Evolutionary conservation across 345 rosid genomes (phyloP).

Genomic region (Gossypium arboreum): DNA sequence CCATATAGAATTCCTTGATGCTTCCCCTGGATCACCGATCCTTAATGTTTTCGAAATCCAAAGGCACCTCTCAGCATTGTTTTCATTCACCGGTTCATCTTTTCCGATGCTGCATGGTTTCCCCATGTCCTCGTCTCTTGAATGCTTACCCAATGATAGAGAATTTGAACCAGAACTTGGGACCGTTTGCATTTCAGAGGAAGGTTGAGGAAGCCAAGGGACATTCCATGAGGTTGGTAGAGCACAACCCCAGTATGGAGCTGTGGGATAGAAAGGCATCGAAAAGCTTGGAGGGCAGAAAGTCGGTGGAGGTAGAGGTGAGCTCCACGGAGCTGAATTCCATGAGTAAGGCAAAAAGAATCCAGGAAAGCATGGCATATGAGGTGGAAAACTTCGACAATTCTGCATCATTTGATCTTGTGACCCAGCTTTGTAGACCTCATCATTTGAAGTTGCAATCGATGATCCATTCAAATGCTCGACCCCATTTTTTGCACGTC

Average conservation of each 20-base stretch:
- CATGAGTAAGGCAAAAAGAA: conserved; percentile 56
- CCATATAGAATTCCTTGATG: conserved; percentile 90
- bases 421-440: conserved; percentile 25
- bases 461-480: conserved; percentile 30
- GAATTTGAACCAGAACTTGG: conserved; percentile 57
- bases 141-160: conserved; percentile 82
- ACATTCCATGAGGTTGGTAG: conserved; percentile 62
- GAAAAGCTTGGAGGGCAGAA: conserved; percentile 55
- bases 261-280: conserved; percentile 53
- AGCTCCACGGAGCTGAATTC: conserved; percentile 51
- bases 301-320: conserved; percentile 34
- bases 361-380: conserved; percentile 49
- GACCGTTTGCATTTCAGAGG: conserved; percentile 41
- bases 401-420: conserved; percentile 27
- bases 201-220: conserved; percentile 69
- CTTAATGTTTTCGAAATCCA: conserved; percentile 91
- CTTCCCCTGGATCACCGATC: conserved; percentile 78
- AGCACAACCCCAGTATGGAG: conserved; percentile 69
- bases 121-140: conserved; percentile 52
- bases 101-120: conserved; percentile 33
- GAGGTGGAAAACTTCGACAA: conserved; percentile 38
- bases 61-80: conserved; percentile 48
- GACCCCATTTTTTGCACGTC: conserved; percentile 28
- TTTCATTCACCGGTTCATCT: conserved; percentile 37
- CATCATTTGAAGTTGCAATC: conserved; percentile 24